A percentile compares a stretch with the other conserved stretches of the same genome.
Evolutionary conservation across 108 stramenopile species (phyloP).

Genomic region (Fragilariopsis cylindrus): DNA sequence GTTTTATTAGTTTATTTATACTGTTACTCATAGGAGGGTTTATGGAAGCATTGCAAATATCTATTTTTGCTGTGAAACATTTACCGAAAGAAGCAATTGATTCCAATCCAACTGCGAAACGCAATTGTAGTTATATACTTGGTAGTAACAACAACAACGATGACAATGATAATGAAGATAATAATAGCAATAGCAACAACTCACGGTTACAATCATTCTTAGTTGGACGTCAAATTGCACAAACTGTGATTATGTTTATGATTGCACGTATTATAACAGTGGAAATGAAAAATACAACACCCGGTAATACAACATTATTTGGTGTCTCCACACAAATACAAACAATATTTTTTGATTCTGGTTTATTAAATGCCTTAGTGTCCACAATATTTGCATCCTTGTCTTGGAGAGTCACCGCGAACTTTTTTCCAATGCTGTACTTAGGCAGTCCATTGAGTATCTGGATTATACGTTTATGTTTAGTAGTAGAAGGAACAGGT

Average conservation of each 20-base stretch:
- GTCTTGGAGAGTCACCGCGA: constrained; percentile 56
- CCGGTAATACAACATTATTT: constrained; percentile 43
- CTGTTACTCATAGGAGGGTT: constrained; percentile 49
- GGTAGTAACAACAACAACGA: not conserved
- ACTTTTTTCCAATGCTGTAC: constrained; percentile 53
- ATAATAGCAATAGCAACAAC: not conserved
- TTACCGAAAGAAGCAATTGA: constrained; percentile 34
- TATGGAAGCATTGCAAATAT: constrained; percentile 71
- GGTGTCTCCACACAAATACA: constrained; percentile 49
- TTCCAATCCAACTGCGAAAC: constrained; percentile 25
- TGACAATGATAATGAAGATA: constrained; percentile 11
- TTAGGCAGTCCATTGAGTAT: constrained; percentile 53
- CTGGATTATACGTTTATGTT: constrained; percentile 48
- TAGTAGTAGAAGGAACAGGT: constrained; percentile 47
- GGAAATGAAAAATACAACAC: constrained; percentile 15
- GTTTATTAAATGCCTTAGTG: constrained; percentile 55
- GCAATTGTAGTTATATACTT: constrained; percentile 43
- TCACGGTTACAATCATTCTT: constrained; percentile 42
- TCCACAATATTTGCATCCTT: constrained; percentile 54
- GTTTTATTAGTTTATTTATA: constrained; percentile 44
- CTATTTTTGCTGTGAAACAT: constrained; percentile 60
- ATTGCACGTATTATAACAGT: constrained; percentile 51
- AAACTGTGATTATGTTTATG: constrained; percentile 55
- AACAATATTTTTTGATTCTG: constrained; percentile 47
- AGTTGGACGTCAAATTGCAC: constrained; percentile 59